These are phyloP conservation scores for Exophiala sp. DNA, from an alignment of 2,329 filamentous ascomycete genomes.

Conservation along the genomic window DNA sequence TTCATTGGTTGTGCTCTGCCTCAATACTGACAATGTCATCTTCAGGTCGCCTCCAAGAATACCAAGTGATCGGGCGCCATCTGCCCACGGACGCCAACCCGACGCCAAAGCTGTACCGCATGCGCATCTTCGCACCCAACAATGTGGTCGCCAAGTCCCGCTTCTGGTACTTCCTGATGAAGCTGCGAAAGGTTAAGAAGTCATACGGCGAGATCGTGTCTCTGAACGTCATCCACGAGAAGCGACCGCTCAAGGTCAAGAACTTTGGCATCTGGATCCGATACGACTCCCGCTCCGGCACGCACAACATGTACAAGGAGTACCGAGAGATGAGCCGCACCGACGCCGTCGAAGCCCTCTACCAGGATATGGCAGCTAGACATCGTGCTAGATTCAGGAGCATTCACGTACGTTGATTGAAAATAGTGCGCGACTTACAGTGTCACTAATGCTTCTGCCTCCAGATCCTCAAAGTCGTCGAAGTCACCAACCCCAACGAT, in stretches of 20 bases:
- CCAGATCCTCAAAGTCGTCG: constrained; percentile 96
- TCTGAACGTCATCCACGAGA: constrained; percentile 96
- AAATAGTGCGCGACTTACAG: not conserved
- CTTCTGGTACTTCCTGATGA: constrained; percentile 99
- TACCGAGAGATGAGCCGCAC: constrained; percentile 98
- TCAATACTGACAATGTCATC: constrained; percentile 11
- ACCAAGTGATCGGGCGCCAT: constrained; percentile 99
- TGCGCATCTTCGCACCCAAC: constrained; percentile 99
- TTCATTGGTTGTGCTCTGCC: no score
- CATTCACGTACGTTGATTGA: constrained; percentile 75
- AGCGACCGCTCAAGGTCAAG: constrained; percentile 99
- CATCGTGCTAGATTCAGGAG: constrained; percentile 97
- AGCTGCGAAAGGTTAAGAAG: constrained; percentile 99
- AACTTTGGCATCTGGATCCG: constrained; percentile 99
- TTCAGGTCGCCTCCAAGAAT: constrained; percentile 98
- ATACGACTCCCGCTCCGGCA: constrained; percentile 99
- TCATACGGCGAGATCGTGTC: constrained; percentile 98
- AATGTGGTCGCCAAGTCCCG: constrained; percentile 97
- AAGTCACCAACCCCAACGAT: constrained; percentile 90
- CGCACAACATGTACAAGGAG: constrained; percentile 99
- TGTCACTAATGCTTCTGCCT: not conserved
- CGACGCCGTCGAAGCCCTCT: constrained; percentile 92
- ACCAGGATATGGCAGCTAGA: constrained; percentile 99
- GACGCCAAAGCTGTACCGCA: constrained; percentile 97
- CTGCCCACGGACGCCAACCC: constrained; percentile 97